These are phyloP conservation scores for Tilletia walkeri DNA, from an alignment of 1,284 basidiomycete genomes.

Conservation along the genomic window DNA sequence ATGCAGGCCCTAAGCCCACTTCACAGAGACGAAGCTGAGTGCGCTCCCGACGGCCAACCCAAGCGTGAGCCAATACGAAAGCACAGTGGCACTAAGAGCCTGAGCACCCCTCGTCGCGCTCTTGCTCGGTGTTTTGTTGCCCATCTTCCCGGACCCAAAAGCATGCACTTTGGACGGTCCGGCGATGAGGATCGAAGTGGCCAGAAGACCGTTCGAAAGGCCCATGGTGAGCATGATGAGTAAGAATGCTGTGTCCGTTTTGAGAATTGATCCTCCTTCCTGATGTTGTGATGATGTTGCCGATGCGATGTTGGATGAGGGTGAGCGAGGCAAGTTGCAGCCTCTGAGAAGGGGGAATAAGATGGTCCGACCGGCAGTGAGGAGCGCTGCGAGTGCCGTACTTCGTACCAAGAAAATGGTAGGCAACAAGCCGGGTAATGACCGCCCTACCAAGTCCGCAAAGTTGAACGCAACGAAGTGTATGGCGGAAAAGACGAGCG, in stretches of 20 bases:
- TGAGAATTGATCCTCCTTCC: not conserved
- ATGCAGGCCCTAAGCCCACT: not conserved
- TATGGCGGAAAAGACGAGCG: constrained; percentile 45
- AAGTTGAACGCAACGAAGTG: constrained; percentile 49
- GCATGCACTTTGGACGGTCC: constrained; percentile 33
- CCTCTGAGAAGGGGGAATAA: constrained; percentile 43
- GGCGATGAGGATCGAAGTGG: constrained; percentile 43
- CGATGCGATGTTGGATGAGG: not conserved
- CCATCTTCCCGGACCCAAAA: constrained; percentile 15
- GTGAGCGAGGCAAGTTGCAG: constrained; percentile 30
- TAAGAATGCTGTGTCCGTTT: constrained; percentile 41
- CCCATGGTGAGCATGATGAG: constrained; percentile 37
- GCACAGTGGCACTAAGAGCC: constrained; percentile 35
- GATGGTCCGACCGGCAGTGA: constrained; percentile 28
- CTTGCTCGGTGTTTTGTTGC: not conserved
- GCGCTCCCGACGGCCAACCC: constrained; percentile 42
- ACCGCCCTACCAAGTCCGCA: constrained; percentile 40
- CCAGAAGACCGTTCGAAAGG: constrained; percentile 41
- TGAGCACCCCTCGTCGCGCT: constrained; percentile 3
- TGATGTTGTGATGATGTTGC: not conserved
- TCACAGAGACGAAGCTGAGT: constrained; percentile 4
- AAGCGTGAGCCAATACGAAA: constrained; percentile 47
- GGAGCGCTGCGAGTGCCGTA: constrained; percentile 24
- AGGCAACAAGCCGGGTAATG: constrained; percentile 33
- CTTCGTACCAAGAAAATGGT: constrained; percentile 21